These are phyloP conservation scores for Silybum marianum DNA, from an alignment of 129 eudicot genomes.

Conservation along the genomic window DNA sequence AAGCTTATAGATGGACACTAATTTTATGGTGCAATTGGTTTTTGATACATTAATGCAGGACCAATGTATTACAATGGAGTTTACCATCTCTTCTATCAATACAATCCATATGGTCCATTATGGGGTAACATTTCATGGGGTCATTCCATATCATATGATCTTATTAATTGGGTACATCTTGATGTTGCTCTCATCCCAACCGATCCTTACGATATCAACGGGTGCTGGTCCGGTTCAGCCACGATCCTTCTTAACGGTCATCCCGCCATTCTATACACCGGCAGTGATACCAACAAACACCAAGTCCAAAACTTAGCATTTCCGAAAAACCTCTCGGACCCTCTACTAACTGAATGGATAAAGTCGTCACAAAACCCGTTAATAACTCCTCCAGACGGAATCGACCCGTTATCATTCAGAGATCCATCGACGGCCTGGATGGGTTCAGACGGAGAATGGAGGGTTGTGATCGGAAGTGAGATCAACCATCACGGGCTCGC, in stretches of 20 bases:
- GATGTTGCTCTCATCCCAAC: conserved; percentile 49
- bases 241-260: conserved; percentile 46
- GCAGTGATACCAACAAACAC: conserved; percentile 29
- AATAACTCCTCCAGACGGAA: conserved; percentile 36
- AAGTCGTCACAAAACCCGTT: conserved; percentile 58
- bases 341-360: conserved; percentile 57
- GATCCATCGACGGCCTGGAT: conserved; percentile 86
- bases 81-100: conserved; percentile 73
- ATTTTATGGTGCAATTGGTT: background rate
- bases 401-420: conserved; percentile 36
- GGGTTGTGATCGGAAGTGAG: conserved; percentile 57
- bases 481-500: conserved; percentile 49
- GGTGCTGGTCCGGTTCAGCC: conserved; percentile 71
- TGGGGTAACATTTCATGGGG: conserved; percentile 73
- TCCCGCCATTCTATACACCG: conserved; percentile 63
- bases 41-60: conserved; percentile 39
- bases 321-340: conserved; percentile 70
- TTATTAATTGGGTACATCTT: conserved; percentile 66
- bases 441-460: conserved; percentile 48
- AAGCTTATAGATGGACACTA: background rate
- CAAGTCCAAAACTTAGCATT: conserved; percentile 68
- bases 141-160: conserved; percentile 69
- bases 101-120: conserved; percentile 53
- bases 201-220: conserved; percentile 50
- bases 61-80: conserved; percentile 81